A percentile compares a stretch with the other conserved stretches of the same genome.
Evolutionary conservation across 495 filamentous ascomycete genomes (phyloP).

Genomic region (Xylaria castorea): DNA sequence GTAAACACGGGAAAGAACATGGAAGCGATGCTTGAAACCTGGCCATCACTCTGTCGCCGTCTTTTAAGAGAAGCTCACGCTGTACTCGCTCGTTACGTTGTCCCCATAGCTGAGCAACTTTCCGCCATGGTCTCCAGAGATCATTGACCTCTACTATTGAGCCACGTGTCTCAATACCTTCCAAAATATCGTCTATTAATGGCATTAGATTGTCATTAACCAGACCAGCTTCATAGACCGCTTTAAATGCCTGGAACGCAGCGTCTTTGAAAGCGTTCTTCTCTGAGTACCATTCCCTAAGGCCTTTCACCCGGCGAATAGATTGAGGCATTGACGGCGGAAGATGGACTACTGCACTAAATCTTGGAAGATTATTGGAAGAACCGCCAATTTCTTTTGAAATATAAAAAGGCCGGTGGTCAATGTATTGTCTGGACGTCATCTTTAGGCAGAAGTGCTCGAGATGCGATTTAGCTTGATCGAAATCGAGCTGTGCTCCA

Average conservation of each 20-base stretch:
- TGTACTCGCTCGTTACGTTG: conserved; percentile 34
- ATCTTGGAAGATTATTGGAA: conserved; percentile 39
- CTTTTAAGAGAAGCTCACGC: conserved; percentile 40
- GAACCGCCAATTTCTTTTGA: conserved; percentile 25
- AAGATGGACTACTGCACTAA: conserved; percentile 66
- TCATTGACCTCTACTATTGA: conserved; percentile 60
- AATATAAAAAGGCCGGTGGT: conserved; percentile 60
- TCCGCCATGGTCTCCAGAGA: conserved; percentile 70
- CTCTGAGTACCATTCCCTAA: conserved; percentile 70
- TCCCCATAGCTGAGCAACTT: conserved; percentile 63
- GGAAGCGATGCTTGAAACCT: conserved; percentile 58
- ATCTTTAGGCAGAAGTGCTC: conserved; percentile 80
- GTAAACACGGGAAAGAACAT: conserved; percentile 46
- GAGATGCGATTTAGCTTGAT: conserved; percentile 76
- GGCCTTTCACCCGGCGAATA: conserved; percentile 63
- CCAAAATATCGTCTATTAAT: conserved; percentile 43
- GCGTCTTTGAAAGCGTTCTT: conserved; percentile 80
- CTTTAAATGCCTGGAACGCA: conserved; percentile 80
- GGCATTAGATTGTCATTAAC: conserved; percentile 85
- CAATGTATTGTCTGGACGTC: conserved; percentile 60
- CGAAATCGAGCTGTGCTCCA: conserved; percentile 75
- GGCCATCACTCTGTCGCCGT: conserved; percentile 42
- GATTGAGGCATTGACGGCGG: conserved; percentile 71
- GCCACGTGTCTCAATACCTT: conserved; percentile 51
- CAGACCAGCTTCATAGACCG: conserved; percentile 71